Evolutionary conservation across 805 yeast species (phyloP).

Genomic region (Ogataea nonfermentans): DNA sequence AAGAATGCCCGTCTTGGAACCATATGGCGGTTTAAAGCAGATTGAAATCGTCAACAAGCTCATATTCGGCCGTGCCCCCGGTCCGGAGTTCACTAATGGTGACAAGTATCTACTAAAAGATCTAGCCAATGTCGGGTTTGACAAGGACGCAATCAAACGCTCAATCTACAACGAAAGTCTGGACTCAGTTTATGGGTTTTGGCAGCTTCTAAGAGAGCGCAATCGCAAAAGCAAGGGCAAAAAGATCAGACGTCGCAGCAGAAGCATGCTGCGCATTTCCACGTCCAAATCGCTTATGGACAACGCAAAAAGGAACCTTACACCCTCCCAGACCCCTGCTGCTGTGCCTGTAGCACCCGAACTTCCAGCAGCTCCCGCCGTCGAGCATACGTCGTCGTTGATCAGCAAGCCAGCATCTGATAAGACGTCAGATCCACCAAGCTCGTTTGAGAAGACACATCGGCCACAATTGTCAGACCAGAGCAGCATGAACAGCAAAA

Average conservation of each 20-base stretch:
- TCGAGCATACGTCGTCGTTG: background rate
- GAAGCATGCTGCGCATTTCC: conserved; percentile 32
- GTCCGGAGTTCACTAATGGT: conserved; percentile 39
- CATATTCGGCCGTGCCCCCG: conserved; percentile 34
- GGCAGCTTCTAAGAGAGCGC: conserved; percentile 60
- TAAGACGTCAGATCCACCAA: background rate
- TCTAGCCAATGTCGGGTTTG: conserved; percentile 60
- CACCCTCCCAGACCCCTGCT: background rate
- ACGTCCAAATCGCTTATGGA: conserved; percentile 28
- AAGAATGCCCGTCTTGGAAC: conserved; percentile 47
- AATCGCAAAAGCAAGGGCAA: conserved; percentile 40
- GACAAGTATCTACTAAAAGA: conserved; percentile 63
- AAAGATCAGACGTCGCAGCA: conserved; percentile 24
- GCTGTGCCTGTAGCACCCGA: background rate
- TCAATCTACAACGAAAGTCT: conserved; percentile 59
- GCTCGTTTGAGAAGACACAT: too few relatives aligned
- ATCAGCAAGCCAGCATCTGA: background rate
- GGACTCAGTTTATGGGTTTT: conserved; percentile 72
- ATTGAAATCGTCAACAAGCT: conserved; percentile 39
- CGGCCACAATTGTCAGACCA: conserved; percentile 1
- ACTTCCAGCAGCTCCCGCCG: background rate
- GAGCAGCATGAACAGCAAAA: conserved; percentile 3
- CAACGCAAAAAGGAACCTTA: background rate
- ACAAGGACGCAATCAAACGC: conserved; percentile 54
- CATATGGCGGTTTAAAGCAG: conserved; percentile 41